A percentile compares a stretch with the other conserved stretches of the same genome.
phyloP scores from a whole-genome alignment of 208 protist species.

The Willaertia magna region DNA sequence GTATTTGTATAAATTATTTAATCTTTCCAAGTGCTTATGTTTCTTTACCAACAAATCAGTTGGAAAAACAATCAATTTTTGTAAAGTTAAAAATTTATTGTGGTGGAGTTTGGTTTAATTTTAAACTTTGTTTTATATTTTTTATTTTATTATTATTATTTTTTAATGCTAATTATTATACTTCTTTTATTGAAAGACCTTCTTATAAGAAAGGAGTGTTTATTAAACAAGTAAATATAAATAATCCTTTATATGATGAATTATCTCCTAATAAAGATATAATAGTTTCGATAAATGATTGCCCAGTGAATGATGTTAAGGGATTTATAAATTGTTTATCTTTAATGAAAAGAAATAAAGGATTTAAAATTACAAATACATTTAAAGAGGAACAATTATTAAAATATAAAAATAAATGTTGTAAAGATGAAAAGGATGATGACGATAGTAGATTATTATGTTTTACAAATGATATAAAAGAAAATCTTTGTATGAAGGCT shows the following conservation, averaged over 20 bases:
- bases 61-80: background rate
- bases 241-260: background rate
- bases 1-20: background rate
- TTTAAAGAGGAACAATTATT: background rate
- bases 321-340: background rate
- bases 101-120: background rate
- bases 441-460: background rate
- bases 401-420: background rate
- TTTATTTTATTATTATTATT: background rate
- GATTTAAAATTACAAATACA: background rate
- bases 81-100: background rate
- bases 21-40: background rate
- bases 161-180: background rate
- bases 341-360: background rate
- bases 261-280: background rate
- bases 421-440: background rate
- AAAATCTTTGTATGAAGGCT: background rate
- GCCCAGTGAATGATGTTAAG: background rate
- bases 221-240: background rate
- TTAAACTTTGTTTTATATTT: background rate
- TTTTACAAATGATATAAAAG: background rate
- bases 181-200: background rate
- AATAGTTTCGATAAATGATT: background rate
- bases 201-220: background rate
- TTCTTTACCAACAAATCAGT: background rate